Percentiles rank a stretch among this genome's conserved stretches.
phyloP scores from a whole-genome alignment of 192 early-diverging fungal species.

The Coemansia sp. region DNA sequence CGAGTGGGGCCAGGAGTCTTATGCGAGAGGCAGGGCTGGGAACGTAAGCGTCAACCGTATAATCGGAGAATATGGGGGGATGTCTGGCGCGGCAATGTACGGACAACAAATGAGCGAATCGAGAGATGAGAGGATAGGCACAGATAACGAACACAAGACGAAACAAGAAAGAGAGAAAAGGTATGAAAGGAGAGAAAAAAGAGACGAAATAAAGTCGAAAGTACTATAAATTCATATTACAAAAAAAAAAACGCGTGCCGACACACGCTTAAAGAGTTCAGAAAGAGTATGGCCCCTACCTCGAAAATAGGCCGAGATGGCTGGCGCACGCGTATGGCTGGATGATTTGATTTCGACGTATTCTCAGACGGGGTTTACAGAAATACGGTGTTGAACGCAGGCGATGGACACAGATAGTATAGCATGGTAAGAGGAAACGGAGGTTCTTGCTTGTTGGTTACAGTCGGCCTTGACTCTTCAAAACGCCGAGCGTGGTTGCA shows the following conservation, averaged over 20 bases:
- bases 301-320: neutral
- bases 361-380: neutral
- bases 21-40: neutral
- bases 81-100: neutral
- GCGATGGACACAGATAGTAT: neutral
- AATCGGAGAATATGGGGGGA: slow-evolving; percentile 2
- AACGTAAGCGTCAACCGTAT: neutral
- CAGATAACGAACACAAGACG: neutral
- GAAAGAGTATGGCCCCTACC: neutral
- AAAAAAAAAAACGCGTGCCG: neutral
- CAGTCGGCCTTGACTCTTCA: slow-evolving; percentile 14
- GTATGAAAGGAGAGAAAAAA: neutral
- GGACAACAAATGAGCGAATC: neutral
- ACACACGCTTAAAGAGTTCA: neutral
- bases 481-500: slow-evolving; percentile 7
- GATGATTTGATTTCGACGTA: neutral
- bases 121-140: neutral
- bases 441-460: neutral
- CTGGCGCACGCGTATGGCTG: neutral
- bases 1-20: neutral
- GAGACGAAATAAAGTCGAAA: neutral
- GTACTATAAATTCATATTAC: neutral
- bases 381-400: neutral
- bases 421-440: neutral
- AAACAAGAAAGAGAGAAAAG: slow-evolving; percentile 4